phyloP scores from a whole-genome alignment of 2,329 filamentous ascomycete species.

The Fusarium palustre region DNA sequence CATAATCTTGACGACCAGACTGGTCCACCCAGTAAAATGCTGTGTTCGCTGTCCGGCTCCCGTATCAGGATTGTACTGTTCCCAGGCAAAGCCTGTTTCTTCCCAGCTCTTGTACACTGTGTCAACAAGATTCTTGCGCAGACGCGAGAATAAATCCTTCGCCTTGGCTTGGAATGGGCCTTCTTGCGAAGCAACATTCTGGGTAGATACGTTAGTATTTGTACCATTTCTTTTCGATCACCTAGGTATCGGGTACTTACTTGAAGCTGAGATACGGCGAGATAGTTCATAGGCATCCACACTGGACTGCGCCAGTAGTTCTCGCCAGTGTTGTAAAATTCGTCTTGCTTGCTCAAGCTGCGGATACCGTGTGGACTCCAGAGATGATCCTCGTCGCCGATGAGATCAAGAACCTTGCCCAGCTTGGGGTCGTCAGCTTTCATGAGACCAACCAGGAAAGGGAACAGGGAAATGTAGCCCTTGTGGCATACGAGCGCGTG shows the following conservation, averaged over 20 bases:
- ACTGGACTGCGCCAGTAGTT: slow-evolving; percentile 97
- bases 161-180: slow-evolving; percentile 78
- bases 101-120: slow-evolving; percentile 91
- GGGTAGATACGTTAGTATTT: slow-evolving; percentile 48
- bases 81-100: slow-evolving; percentile 96
- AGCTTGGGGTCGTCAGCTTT: slow-evolving; percentile 79
- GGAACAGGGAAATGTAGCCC: slow-evolving; percentile 93
- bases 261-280: slow-evolving; percentile 81
- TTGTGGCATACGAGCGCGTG: slow-evolving; percentile 92
- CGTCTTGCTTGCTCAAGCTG: slow-evolving; percentile 85
- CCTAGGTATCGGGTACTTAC: slow-evolving; percentile 63
- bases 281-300: slow-evolving; percentile 97
- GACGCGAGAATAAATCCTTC: slow-evolving; percentile 76
- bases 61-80: slow-evolving; percentile 96
- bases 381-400: slow-evolving; percentile 85
- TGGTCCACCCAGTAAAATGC: slow-evolving; percentile 99
- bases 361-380: slow-evolving; percentile 91
- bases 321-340: slow-evolving; percentile 88
- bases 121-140: slow-evolving; percentile 86
- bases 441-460: slow-evolving; percentile 87
- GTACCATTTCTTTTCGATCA: neutral
- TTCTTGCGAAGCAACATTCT: slow-evolving; percentile 71
- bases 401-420: slow-evolving; percentile 78
- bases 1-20: slow-evolving; percentile 97
- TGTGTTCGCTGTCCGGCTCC: slow-evolving; percentile 94